Evolutionary conservation across 2,329 filamentous ascomycete species (phyloP), one percentile per base, ranked within the genome.

Genomic region (Onygena corvina): DNA sequence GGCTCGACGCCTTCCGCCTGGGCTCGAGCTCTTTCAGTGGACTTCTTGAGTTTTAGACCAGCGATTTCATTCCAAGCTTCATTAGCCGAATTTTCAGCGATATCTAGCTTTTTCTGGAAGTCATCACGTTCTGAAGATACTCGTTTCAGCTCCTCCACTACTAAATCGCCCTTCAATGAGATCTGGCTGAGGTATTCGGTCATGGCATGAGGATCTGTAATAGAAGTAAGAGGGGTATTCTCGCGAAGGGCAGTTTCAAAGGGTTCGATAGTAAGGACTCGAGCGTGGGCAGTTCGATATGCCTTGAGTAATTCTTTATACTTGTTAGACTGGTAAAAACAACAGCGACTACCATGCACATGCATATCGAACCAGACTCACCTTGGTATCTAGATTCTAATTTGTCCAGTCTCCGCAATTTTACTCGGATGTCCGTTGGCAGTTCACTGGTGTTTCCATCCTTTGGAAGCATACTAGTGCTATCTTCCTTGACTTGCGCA

Each of bases 211-310:
- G 90, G 86, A 52, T 98, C 92, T 57, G 74, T 76, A 58, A 98
- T 94, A 12, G 87, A 90, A 3, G 86, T 85, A 30, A 96, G 71
- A 2, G 92, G 90, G 0, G 92, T 98, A 59, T 94, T 86, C 63
- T 98, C 92, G 58, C 87, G 86, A 5, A 98, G 74, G 0, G 84
- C 82, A 49, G 86, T 83, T 68, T 98, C 92, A 64, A 98, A 98
- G 0, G 87, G 84, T 61, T 96, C 92, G 60, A 96, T 93, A 2
- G 84, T 80, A 9, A 84, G 80, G 35, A 89, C 86, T 47, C 88
- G 81, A 50, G 85, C 80, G 69, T 98, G 90, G 14, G 92, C 92
- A 56, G 89, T 82, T 53, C 88, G 80, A 67, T 98, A 98, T 6
- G 90, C 94, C 50, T 87, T 83, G 46, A 96, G 73, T 0, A 98